phyloP scores from a whole-genome alignment of 1,284 basidiomycete species.

The Cutaneotrichosporon sp. region DNA sequence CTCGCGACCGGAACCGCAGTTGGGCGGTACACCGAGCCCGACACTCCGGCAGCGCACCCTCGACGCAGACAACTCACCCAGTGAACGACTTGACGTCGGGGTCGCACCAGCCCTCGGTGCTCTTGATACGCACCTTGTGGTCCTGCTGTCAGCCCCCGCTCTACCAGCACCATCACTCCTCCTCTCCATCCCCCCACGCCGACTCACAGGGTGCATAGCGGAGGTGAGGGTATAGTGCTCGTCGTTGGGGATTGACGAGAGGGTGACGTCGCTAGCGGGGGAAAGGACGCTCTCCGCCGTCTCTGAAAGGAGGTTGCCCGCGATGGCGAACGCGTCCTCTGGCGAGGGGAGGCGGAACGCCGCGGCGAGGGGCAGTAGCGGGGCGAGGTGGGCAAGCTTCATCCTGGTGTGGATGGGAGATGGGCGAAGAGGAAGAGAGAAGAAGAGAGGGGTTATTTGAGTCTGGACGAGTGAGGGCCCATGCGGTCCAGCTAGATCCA shows the following conservation, averaged over 20 bases:
- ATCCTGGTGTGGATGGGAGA: slow-evolving; percentile 12
- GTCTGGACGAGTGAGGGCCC: background rate
- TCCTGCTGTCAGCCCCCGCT: slow-evolving; percentile 30
- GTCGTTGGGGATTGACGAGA: slow-evolving; percentile 36
- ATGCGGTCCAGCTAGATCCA: background rate
- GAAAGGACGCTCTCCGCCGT: slow-evolving; percentile 23
- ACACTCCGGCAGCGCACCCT: background rate
- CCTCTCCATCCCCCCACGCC: no score
- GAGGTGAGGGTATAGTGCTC: slow-evolving; percentile 36
- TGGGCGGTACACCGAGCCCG: background rate
- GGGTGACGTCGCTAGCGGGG: slow-evolving; percentile 39
- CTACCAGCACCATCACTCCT: no score
- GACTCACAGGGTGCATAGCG: slow-evolving; percentile 36
- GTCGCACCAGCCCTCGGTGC: slow-evolving; percentile 53
- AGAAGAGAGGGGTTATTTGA: background rate
- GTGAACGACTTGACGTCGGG: slow-evolving; percentile 47
- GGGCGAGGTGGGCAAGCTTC: slow-evolving; percentile 14
- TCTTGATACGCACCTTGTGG: slow-evolving; percentile 52
- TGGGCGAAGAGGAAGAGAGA: background rate
- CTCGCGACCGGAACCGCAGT: no score
- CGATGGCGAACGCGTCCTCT: slow-evolving; percentile 35
- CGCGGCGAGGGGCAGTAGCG: slow-evolving; percentile 24
- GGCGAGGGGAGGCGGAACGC: slow-evolving; percentile 38
- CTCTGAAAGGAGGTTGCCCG: slow-evolving; percentile 28
- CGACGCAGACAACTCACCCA: slow-evolving; percentile 25